Base-by-base conservation (phyloP, 202 grass and related monocot genomes). In the Elaeis oleifera region DNA sequence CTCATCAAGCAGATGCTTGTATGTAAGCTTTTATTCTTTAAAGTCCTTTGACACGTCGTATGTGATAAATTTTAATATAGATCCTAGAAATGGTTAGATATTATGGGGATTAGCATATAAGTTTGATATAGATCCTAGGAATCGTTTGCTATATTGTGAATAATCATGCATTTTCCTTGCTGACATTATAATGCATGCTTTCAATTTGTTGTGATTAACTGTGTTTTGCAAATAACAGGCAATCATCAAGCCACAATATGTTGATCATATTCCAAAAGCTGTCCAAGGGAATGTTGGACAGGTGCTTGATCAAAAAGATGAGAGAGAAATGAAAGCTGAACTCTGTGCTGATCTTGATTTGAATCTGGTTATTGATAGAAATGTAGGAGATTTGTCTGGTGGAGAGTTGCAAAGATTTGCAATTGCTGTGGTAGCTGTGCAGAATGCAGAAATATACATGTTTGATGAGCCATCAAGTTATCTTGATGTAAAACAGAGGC, bases 231-330 rank as follows among this genome's bases (percentile, higher is more conserved):
- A 36, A 36, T 28, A 76, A 44, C 73, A 99, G 94, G 94, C 94
- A 69, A 99, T 99, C 53, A 99, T 99, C 50, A 99, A 99, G 59
- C 94, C 94, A 23, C 88, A 89, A 39, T 92, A 99, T 79, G 94
- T 99, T 15, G 88, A 92, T 59, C 85, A 92, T 82, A 99, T 99
- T 72, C 85, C 85, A 68, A 92, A 86, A 84, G 94, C 88, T 60
- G 94, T 92, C 57, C 88, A 99, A 75, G 94, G 94, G 59, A 99
- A 99, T 73, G 94, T 99, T 8, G 88, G 88, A 4, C 84, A 99
- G 74, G 94, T 99, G 54, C 94, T 99, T 69, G 88, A 88, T 39
- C 88, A 92, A 63, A 99, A 99, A 64, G 88, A 99, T 17, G 94
- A 92, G 79, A 85, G 94, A 67, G 88, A 79, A 29, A 56, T 81